phyloP scores from a whole-genome alignment of 2,329 filamentous ascomycete genomes.

The Monosporascus cannonballus region DNA sequence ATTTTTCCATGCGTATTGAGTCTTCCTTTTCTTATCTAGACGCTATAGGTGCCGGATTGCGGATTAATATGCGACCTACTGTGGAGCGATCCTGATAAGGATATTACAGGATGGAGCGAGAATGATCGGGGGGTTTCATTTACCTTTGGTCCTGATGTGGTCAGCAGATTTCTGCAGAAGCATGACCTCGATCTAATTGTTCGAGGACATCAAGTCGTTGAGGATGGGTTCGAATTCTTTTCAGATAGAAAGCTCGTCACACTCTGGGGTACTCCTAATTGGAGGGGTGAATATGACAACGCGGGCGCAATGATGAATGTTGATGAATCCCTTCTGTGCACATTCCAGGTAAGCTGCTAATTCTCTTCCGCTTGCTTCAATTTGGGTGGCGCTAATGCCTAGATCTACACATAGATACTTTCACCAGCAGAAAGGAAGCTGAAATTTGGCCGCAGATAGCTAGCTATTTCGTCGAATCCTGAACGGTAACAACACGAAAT shows the following conservation, averaged over 20 bases:
- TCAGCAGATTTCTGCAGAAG: constrained; percentile 95
- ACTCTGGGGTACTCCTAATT: constrained; percentile 96
- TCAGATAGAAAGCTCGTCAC: constrained; percentile 97
- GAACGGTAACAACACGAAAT: too few relatives aligned
- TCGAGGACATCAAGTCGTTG: constrained; percentile 95
- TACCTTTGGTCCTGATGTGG: constrained; percentile 95
- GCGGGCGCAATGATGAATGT: constrained; percentile 99
- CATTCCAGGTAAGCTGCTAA: constrained; percentile 72
- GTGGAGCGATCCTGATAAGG: constrained; percentile 98
- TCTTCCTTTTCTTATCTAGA: constrained; percentile 22
- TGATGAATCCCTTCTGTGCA: constrained; percentile 95
- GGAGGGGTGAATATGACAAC: constrained; percentile 99
- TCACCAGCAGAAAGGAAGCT: constrained; percentile 99
- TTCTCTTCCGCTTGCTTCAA: background rate
- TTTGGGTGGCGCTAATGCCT: background rate
- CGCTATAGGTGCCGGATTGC: constrained; percentile 83
- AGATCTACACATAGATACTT: constrained; percentile 61
- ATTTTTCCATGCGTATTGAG: constrained; percentile 16
- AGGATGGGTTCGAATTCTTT: constrained; percentile 99
- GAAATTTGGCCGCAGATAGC: constrained; percentile 65
- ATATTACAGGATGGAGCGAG: constrained; percentile 98
- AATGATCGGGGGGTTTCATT: constrained; percentile 98
- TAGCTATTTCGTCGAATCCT: too few relatives aligned
- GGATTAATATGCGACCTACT: constrained; percentile 94
- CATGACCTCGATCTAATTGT: constrained; percentile 99